Evolutionary conservation across 1,139 yeast species (phyloP).

Genomic region (Yamadazyma diospyri): DNA sequence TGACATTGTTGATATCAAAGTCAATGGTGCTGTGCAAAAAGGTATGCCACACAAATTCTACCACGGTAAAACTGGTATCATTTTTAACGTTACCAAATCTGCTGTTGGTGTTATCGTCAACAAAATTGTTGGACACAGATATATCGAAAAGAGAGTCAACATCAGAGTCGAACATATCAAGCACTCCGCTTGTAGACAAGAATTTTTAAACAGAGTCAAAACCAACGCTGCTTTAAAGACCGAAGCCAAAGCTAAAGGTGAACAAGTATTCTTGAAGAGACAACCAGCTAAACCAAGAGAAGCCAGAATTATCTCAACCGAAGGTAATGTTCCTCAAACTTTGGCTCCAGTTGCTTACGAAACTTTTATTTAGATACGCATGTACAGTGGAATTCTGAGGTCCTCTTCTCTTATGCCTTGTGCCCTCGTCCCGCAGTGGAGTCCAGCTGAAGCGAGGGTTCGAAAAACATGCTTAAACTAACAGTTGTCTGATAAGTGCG

Average conservation of each 20-base stretch:
- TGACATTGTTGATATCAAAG: constrained; percentile 99
- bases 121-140: constrained; percentile 99
- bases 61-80: constrained; percentile 99
- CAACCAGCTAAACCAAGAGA: constrained; percentile 98
- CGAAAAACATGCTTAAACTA: not conserved
- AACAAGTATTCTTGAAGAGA: constrained; percentile 90
- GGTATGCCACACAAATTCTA: constrained; percentile 99
- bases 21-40: constrained; percentile 98
- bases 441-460: no score
- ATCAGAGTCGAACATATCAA: constrained; percentile 98
- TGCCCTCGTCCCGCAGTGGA: not conserved
- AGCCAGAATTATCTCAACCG: constrained; percentile 75
- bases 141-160: constrained; percentile 97
- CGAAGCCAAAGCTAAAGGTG: constrained; percentile 96
- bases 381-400: no score
- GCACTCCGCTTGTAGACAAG: constrained; percentile 99
- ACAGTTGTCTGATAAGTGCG: no score
- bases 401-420: not conserved
- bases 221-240: constrained; percentile 88
- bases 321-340: constrained; percentile 87
- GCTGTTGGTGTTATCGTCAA: constrained; percentile 97
- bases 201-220: constrained; percentile 98
- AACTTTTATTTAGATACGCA: constrained; percentile 73
- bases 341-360: constrained; percentile 99
- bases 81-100: constrained; percentile 97